Evolutionary conservation across 164 flowering plant genomes (phyloP), one percentile per base, ranked within the genome.

Genomic region (Akebia trifoliata): DNA sequence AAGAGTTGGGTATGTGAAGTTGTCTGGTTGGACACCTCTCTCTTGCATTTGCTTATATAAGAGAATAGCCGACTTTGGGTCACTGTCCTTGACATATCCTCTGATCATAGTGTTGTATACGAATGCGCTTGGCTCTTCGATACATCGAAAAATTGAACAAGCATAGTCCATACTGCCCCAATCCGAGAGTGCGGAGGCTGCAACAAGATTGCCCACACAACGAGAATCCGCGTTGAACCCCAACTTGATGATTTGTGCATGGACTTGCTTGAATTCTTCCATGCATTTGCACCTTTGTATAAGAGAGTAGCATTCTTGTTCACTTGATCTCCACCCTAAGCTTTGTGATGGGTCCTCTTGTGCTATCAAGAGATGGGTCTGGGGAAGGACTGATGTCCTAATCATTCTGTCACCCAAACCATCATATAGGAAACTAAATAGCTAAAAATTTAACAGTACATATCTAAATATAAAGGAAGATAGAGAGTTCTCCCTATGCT

Each of bases 91-190:
- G 12, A 73, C 77, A 68, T 76, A 60, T n/a, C 89, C 93, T 75
- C 82, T 85, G 21, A 85, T 82, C 83, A 87, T 70, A 45, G 80
- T 65, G 51, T 85, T 90, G 79, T 71, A 87, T 2, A 64, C 76
- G 40, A 84, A 90, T 30, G 78, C 51, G 56, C 69, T 70, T 18
- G 91, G 91, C 21, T 82, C 81, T 6, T 75, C 80, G 12, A 85
- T 72, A 59, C 67, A 74, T 12, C 63, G 14, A 61, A 90, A 90
- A 45, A 90, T 78, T 44, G 84, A 84, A 69, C 78, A 71, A 1
- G 95, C 97, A 58, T 87, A 84, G 45, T 76, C 84, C 89, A 87
- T 84, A 76, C 83, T 81, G 4, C 87, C 87, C 95, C 95, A 90
- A 4, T 61, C 60, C 10, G 95, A 77, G 6, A 84, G 77, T 57